Evolutionary conservation across 1,139 yeast genomes (phyloP).

Genomic region (Magnusiomyces paraingens): DNA sequence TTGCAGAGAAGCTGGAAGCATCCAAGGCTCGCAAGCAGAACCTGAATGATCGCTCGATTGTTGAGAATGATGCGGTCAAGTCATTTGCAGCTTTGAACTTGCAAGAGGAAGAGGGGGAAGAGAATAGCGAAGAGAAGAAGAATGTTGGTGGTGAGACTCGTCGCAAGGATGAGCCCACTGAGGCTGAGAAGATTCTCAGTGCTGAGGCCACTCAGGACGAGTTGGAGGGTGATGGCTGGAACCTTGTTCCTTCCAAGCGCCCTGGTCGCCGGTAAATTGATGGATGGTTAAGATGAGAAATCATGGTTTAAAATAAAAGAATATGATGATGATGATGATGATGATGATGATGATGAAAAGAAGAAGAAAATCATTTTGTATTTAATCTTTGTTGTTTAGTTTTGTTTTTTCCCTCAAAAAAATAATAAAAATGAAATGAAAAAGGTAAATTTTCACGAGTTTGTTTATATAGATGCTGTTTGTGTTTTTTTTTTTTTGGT

Average conservation of each 20-base stretch:
- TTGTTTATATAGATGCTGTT: no score
- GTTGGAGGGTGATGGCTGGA: constrained; percentile 54
- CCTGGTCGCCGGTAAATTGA: constrained; percentile 12
- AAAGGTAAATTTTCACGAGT: not conserved
- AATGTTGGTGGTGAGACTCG: constrained; percentile 22
- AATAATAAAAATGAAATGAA: not conserved
- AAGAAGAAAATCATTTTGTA: not conserved
- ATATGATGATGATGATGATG: not conserved
- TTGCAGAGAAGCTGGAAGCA: constrained; percentile 16
- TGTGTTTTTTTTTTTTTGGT: no score
- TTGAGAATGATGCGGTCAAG: constrained; percentile 18
- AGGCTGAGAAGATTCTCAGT: constrained; percentile 36
- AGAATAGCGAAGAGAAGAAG: constrained; percentile 25
- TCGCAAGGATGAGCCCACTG: constrained; percentile 28
- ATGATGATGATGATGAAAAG: not conserved
- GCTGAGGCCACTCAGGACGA: constrained; percentile 38
- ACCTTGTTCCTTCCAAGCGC: constrained; percentile 47
- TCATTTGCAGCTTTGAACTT: constrained; percentile 57
- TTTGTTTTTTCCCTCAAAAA: not conserved
- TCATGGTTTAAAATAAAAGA: not conserved
- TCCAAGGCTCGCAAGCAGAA: constrained; percentile 14
- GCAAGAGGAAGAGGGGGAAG: constrained; percentile 59
- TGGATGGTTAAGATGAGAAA: not conserved
- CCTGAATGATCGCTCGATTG: constrained; percentile 13
- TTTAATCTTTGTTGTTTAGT: not conserved